These are phyloP conservation scores for Talaromyces sp. DNA, from an alignment of 2,329 filamentous ascomycete genomes.

Conservation along the genomic window DNA sequence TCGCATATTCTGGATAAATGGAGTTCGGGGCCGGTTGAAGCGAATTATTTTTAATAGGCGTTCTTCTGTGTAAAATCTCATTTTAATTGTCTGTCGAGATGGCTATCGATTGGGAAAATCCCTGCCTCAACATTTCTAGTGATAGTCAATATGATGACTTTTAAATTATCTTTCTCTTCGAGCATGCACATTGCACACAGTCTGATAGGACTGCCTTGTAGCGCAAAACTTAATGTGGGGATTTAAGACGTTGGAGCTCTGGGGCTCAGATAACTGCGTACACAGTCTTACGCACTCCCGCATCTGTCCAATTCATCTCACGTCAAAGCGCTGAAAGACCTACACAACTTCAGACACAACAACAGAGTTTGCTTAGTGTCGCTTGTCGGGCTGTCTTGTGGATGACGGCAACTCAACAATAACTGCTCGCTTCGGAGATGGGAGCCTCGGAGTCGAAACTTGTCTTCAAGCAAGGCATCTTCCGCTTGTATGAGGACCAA, in stretches of 20 bases:
- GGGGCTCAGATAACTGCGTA: not conserved
- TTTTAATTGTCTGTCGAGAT: not conserved
- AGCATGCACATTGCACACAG: not conserved
- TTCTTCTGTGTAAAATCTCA: conserved; percentile 3
- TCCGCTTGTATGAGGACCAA: conserved; percentile 86
- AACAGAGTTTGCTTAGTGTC: too few species aligned
- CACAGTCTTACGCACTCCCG: not conserved
- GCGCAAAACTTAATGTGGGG: conserved; percentile 2
- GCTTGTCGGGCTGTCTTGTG: not conserved
- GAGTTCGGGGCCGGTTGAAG: conserved; percentile 11
- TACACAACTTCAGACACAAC: not conserved
- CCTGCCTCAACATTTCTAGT: not conserved
- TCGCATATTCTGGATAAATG: conserved; percentile 5
- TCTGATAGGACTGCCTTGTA: not conserved
- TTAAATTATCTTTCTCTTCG: not conserved
- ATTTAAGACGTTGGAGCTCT: not conserved
- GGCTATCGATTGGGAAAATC: not conserved
- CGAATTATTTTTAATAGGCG: conserved; percentile 5
- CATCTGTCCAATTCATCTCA: not conserved
- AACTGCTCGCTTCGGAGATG: conserved; percentile 53
- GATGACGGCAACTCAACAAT: conserved; percentile 21
- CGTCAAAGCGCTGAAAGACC: not conserved
- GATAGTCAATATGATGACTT: not conserved
- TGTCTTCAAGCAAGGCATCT: conserved; percentile 97
- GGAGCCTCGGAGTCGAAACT: conserved; percentile 98